Base-by-base conservation (phyloP, 1,284 basidiomycete species). In the Kalmanozyma brasiliensis region DNA sequence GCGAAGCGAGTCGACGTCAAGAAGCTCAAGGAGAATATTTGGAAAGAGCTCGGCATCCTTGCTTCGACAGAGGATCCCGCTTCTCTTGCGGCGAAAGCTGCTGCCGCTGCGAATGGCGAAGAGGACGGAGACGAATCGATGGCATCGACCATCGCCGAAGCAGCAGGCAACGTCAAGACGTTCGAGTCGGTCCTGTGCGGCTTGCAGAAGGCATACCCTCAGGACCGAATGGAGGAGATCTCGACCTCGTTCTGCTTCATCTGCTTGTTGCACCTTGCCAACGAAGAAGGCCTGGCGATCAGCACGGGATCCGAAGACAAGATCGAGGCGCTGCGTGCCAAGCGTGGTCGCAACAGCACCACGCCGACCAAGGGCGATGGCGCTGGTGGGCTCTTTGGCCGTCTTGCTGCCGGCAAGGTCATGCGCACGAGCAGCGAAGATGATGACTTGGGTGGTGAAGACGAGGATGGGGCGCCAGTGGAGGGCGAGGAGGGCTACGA, bases 221-320 rank as follows among this genome's bases (percentile, higher is more conserved):
- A 86, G 62, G 93, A 97, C 40, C 96, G 94, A 85, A 91, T 98
- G 90, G 89, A 91, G 41, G 96, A 99, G 76, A 97, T 98, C 82
- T 96, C 93, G 82, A 98, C 96, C 9, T 96, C 93, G 65, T 98
- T 97, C 88, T 98, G 95, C 83, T 99, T 98, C 85, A 99, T 98
- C 82, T 98, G 95, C 80, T 84, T 98, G 32, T 84, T 96, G 30
- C 94, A 97, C 84, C 85, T 98, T 36, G 94, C 94, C 40, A 96
- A 98, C 80, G 94, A 98, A 82, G 92, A 93, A 79, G 94, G 94
- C 1, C 85, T 97, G 40, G 64, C 60, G 46, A 78, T 80, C 40
- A 70, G 43, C 52, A 76, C 56, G 23, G 73, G 56, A 19, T 53
- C 62, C 47, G 57, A 60, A 62, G 67, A 60, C 22, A 46, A 61